Percentiles rank a stretch among this genome's conserved stretches.
These are phyloP conservation scores for Zymoseptoria passerinii DNA, from an alignment of 2,329 filamentous ascomycete genomes.

Conservation along the genomic window DNA sequence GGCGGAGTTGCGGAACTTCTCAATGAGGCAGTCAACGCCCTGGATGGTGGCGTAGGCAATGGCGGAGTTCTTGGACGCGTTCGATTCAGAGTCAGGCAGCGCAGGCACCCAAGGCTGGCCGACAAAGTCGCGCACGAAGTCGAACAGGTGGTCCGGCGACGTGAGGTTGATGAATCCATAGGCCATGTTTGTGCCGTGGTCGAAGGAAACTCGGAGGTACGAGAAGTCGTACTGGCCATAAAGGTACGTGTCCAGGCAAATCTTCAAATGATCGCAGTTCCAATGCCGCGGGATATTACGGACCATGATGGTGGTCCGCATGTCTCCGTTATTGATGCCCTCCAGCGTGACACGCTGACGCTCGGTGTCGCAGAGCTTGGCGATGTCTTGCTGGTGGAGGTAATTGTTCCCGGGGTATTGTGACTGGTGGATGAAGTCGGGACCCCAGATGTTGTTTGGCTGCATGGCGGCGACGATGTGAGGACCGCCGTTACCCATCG, in stretches of 20 bases:
- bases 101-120: conserved; percentile 49
- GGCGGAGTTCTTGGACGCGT: conserved; percentile 53
- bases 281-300: conserved; percentile 92
- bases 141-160: conserved; percentile 65
- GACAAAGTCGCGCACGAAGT: conserved; percentile 50
- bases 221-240: conserved; percentile 86
- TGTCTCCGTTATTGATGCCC: conserved; percentile 39
- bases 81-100: conserved; percentile 55
- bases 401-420: too few relatives aligned
- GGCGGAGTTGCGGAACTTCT: conserved; percentile 94
- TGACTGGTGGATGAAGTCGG: too few relatives aligned
- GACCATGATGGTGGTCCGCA: conserved; percentile 64
- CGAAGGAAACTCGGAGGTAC: conserved; percentile 72
- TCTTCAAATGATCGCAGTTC: conserved; percentile 57
- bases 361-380: neutral
- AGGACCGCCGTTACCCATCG: too few relatives aligned
- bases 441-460: too few relatives aligned
- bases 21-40: conserved; percentile 79
- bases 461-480: too few relatives aligned
- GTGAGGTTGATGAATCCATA: conserved; percentile 97
- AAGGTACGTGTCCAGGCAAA: conserved; percentile 68
- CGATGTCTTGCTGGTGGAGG: too few relatives aligned
- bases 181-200: conserved; percentile 59
- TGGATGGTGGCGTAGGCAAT: conserved; percentile 96
- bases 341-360: conserved; percentile 10